Percentiles rank a stretch among this genome's conserved stretches.
Conservation (phyloP, 2,329 filamentous ascomycete genomes). For the Harringtonia lauricola region DNA sequence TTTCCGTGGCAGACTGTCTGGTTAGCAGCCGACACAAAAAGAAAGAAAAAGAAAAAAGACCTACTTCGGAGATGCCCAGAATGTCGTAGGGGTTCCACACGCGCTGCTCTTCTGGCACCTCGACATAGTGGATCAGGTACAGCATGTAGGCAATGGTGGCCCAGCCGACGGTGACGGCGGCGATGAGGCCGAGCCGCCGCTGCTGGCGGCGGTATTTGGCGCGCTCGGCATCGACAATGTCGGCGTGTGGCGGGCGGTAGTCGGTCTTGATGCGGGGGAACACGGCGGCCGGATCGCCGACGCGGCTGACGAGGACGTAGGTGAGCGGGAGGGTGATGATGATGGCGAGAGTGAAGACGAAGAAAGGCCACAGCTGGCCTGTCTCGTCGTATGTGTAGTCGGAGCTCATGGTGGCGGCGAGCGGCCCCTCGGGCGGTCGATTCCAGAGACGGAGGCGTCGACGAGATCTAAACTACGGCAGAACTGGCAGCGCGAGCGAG, state of each 20-base stretch:
- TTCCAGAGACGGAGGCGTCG: background rate
- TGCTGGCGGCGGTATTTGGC: constrained; percentile 83
- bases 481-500: background rate
- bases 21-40: background rate
- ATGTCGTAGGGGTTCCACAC: constrained; percentile 98
- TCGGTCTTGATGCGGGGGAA: constrained; percentile 73
- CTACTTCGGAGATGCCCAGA: constrained; percentile 71
- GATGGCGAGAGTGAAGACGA: constrained; percentile 81
- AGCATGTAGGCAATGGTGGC: constrained; percentile 78
- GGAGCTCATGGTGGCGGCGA: constrained; percentile 57
- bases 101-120: constrained; percentile 53
- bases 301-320: constrained; percentile 74
- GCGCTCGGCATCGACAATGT: constrained; percentile 73
- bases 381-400: constrained; percentile 98
- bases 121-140: constrained; percentile 77
- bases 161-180: constrained; percentile 71
- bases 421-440: too few relatives aligned
- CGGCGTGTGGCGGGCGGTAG: constrained; percentile 72
- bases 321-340: constrained; percentile 85
- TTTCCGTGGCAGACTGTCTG: constrained; percentile 65
- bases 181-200: constrained; percentile 72
- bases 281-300: constrained; percentile 64
- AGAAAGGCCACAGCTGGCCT: constrained; percentile 98
- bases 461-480: background rate
- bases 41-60: background rate